phyloP scores from a whole-genome alignment of 371 early-diverging fungal genomes.

The Funneliformis caledonium region DNA sequence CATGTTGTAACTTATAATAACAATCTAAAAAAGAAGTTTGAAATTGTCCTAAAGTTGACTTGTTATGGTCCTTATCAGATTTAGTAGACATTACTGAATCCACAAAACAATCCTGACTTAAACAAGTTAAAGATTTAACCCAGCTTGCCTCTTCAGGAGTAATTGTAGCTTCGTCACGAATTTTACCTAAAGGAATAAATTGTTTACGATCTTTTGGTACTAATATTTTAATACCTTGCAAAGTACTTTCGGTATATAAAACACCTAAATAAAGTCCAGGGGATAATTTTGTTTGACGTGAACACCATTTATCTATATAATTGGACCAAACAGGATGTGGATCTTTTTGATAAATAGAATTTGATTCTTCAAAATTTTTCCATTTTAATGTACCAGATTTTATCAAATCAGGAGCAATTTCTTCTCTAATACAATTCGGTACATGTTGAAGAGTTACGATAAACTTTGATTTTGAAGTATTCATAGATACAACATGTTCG shows the following conservation, averaged over 20 bases:
- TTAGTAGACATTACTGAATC: slow-evolving; percentile 29
- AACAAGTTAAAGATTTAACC: slow-evolving; percentile 39
- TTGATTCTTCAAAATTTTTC: slow-evolving; percentile 38
- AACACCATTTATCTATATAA: slow-evolving; percentile 41
- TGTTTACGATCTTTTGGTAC: slow-evolving; percentile 49
- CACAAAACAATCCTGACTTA: slow-evolving; percentile 41
- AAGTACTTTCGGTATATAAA: slow-evolving; percentile 49
- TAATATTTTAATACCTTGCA: slow-evolving; percentile 49
- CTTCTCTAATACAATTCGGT: slow-evolving; percentile 28
- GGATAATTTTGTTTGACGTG: slow-evolving; percentile 44
- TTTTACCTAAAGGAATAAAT: slow-evolving; percentile 48
- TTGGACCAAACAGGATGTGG: slow-evolving; percentile 32
- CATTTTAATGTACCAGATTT: slow-evolving; percentile 37
- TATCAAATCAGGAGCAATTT: slow-evolving; percentile 37
- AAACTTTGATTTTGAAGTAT: slow-evolving; percentile 37
- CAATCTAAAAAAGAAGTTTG: slow-evolving; percentile 34
- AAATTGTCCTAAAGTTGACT: slow-evolving; percentile 32
- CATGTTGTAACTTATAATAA: slow-evolving; percentile 38
- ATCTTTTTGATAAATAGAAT: slow-evolving; percentile 34
- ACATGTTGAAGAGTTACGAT: slow-evolving; percentile 38
- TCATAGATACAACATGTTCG: slow-evolving; percentile 39
- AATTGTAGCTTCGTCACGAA: slow-evolving; percentile 45
- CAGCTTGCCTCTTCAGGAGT: slow-evolving; percentile 39
- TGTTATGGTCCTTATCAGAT: slow-evolving; percentile 10
- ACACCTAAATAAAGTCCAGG: slow-evolving; percentile 51